Percentiles rank a stretch among this genome's conserved stretches.
phyloP scores from a whole-genome alignment of 2,329 filamentous ascomycete species.

The Madurella mycetomatis region DNA sequence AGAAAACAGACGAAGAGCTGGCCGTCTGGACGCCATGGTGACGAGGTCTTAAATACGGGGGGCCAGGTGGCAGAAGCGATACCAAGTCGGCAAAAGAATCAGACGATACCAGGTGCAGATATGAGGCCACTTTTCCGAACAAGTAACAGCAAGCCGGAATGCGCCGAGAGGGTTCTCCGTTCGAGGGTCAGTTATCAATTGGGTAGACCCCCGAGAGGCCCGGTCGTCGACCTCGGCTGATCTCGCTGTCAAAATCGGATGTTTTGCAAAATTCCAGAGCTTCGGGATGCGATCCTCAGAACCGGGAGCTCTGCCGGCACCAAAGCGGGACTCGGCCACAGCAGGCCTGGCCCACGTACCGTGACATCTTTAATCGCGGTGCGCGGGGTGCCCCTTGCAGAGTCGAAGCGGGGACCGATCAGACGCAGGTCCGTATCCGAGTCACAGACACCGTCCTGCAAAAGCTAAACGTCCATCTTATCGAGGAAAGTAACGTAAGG shows the following conservation, averaged over 20 bases:
- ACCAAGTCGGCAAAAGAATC: conserved; percentile 14
- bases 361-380: no score
- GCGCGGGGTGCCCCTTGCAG: no score
- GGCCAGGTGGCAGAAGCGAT: conserved; percentile 6
- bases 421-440: no score
- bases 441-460: no score
- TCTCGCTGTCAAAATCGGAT: conserved; percentile 21
- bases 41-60: conserved; percentile 12
- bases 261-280: conserved; percentile 17
- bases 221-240: conserved; percentile 19
- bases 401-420: no score
- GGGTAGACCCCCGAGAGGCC: background rate
- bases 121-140: conserved; percentile 27
- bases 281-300: conserved; percentile 8
- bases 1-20: conserved; percentile 20
- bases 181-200: background rate
- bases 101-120: conserved; percentile 22
- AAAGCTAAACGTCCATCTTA: no score
- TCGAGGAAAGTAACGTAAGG: no score
- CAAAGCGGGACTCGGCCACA: conserved; percentile 1
- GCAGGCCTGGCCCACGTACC: no score
- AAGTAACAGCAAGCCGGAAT: conserved; percentile 10
- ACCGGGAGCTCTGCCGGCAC: conserved; percentile 10
- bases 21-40: conserved; percentile 25
- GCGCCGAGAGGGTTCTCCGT: conserved; percentile 8